phyloP scores from a whole-genome alignment of 2,329 filamentous ascomycete genomes.

The Fusarium napiforme region DNA sequence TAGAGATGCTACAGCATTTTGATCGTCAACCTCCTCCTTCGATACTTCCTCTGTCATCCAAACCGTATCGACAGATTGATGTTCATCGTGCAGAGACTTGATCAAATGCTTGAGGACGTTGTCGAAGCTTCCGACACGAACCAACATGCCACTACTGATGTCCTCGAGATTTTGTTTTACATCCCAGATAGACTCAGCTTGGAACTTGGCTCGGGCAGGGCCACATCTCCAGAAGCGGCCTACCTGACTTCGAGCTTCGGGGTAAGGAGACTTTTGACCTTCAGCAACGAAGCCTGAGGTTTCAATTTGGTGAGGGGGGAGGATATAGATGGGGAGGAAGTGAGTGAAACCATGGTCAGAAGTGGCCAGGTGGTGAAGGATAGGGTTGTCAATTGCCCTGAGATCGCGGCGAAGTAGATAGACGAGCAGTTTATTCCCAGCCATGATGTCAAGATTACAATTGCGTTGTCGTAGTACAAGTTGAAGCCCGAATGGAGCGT shows the following conservation, averaged over 20 bases:
- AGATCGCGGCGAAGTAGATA: conserved; percentile 80
- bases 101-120: conserved; percentile 71
- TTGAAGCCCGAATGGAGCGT: not conserved
- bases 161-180: conserved; percentile 71
- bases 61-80: conserved; percentile 66
- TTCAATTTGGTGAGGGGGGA: conserved; percentile 77
- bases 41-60: conserved; percentile 82
- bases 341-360: conserved; percentile 70
- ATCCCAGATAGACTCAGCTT: conserved; percentile 79
- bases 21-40: conserved; percentile 74
- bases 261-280: conserved; percentile 70
- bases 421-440: conserved; percentile 66
- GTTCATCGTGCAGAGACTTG: conserved; percentile 55
- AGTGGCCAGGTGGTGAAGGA: conserved; percentile 69
- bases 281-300: conserved; percentile 76
- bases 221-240: conserved; percentile 80
- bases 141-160: conserved; percentile 68
- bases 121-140: conserved; percentile 70
- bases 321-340: conserved; percentile 76
- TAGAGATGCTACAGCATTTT: conserved; percentile 63
- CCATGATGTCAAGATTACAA: conserved; percentile 41
- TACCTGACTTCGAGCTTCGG: conserved; percentile 72
- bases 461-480: not conserved
- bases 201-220: conserved; percentile 75
- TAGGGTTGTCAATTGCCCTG: conserved; percentile 78